These are phyloP conservation scores for Aphanomyces stellatus DNA, from an alignment of 352 stramenopile species.

Conservation along the genomic window DNA sequence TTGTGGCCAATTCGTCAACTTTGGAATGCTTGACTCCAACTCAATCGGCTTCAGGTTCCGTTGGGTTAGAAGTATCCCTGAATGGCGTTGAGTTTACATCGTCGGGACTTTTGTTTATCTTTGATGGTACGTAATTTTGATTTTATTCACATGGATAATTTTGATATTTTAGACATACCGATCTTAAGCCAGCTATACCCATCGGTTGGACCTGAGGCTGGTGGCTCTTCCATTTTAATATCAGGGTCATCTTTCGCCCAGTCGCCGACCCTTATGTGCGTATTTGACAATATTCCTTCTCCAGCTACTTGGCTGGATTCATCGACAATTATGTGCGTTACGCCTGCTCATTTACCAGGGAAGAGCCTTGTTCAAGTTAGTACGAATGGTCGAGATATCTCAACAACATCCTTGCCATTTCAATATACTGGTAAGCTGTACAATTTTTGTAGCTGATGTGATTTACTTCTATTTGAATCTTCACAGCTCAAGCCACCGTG, in stretches of 20 bases:
- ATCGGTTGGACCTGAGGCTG: neutral
- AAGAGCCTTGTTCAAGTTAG: neutral
- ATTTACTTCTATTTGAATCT: too few species aligned
- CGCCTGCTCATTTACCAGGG: conserved; percentile 2
- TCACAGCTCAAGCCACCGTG: neutral
- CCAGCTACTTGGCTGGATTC: conserved; percentile 1
- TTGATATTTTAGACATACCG: neutral
- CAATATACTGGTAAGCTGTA: neutral
- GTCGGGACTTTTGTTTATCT: neutral
- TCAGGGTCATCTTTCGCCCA: neutral
- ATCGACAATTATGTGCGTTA: conserved; percentile 7
- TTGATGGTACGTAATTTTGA: neutral
- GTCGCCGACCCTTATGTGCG: neutral
- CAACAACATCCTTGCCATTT: neutral
- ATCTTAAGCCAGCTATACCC: conserved; percentile 10
- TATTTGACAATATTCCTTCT: neutral
- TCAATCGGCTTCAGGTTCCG: neutral
- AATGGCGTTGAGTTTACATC: neutral
- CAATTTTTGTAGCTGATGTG: too few species aligned
- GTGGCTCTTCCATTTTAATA: neutral
- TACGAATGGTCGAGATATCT: neutral
- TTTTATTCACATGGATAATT: too few species aligned
- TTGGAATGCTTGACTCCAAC: neutral
- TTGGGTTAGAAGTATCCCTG: neutral
- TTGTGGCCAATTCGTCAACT: neutral